Evolutionary conservation across 805 yeast species (phyloP), one percentile per base, ranked within the genome.

Genomic region (Pichia californica): DNA sequence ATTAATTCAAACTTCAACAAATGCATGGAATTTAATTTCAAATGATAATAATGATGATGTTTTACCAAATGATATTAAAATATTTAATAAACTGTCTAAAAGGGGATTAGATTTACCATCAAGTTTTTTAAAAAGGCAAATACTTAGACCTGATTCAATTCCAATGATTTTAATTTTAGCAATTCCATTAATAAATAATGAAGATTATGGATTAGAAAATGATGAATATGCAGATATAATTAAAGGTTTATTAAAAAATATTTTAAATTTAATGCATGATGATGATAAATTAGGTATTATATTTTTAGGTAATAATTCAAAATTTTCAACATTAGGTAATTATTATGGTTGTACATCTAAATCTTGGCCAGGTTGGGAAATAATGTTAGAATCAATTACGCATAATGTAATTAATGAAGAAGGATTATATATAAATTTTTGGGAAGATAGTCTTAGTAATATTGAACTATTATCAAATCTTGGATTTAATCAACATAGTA

Each of bases 1-100:
- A 5, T 49, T 76, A 21, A 63, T 64, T 27, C 77, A 76, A 52
- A 57, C 77, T 47, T 71, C 83, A 1, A 64, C 72, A 1, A 78
- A 71, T 48, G 70, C 71, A 1, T 74, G 83, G 79, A 55, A 55
- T 9, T 49, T 71, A 9, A 52, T 75, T 7, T 57, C 65, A 8
- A 20, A 11, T 9, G 44, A 35, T 28, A 28, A 31, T 16, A 56
- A 59, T 35, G 39, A 53, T 13, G 43, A 53, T 13, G 46, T 62
- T 14, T 51, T 73, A 2, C 79, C 78, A 1, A 47, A 51, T 4
- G 73, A 69, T 36, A 64, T 72, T 3, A 50, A 59, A 18, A 59
- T 59, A 40, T 67, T 66, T 45, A 62, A 68, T 39, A 65, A 64
- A 18, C 41, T 67, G 16, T 55, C 66, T 3, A 57, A 66, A 8